Conservation (phyloP, 179 eudicot species). For the Vitellaria paradoxa region DNA sequence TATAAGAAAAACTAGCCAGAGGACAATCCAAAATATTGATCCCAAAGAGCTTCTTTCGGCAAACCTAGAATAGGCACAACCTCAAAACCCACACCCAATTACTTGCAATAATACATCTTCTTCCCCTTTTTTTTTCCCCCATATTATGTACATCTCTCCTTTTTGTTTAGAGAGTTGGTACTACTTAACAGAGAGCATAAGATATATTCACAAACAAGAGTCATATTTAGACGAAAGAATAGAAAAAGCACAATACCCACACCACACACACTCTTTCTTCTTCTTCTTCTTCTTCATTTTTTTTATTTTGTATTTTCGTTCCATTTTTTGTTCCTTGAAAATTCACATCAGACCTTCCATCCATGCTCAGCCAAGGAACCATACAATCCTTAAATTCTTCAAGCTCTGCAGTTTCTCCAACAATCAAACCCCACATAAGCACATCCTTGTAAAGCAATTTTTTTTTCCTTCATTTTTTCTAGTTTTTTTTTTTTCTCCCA, state of each 20-base stretch:
- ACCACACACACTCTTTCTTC: background rate
- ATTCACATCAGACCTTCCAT: background rate
- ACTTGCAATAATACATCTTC: no score
- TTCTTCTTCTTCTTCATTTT: background rate
- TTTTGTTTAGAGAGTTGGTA: background rate
- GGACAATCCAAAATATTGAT: no score
- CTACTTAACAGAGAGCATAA: slow-evolving; percentile 9
- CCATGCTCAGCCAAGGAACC: no score
- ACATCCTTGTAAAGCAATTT: background rate
- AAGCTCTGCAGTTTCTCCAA: background rate
- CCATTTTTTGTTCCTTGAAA: background rate
- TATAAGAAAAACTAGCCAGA: no score
- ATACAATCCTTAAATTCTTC: background rate
- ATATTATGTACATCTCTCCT: no score
- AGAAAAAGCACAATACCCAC: background rate
- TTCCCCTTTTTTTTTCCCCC: no score
- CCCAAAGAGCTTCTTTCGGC: no score
- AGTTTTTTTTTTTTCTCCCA: background rate
- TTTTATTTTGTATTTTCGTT: background rate
- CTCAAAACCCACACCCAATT: no score
- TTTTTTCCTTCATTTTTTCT: background rate
- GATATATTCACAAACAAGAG: background rate
- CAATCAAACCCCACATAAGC: background rate
- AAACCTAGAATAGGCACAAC: no score
- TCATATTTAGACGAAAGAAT: slow-evolving; percentile 16